Conservation (phyloP, 768 basidiomycete species). For the Xerocomellus dryophilus region DNA sequence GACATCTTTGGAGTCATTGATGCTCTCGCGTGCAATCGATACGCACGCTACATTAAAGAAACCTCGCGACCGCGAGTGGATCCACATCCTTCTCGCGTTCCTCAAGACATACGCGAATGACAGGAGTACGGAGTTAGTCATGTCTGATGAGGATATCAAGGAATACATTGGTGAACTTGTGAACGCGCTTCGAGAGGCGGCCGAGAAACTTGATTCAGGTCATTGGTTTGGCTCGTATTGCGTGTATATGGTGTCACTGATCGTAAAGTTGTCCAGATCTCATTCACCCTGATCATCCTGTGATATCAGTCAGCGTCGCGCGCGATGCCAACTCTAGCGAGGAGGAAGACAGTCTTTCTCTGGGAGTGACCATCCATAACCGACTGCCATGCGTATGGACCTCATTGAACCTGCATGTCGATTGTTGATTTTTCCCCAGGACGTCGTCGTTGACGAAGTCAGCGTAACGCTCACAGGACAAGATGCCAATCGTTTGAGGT, state of each 20-base stretch:
- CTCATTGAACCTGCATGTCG: neutral
- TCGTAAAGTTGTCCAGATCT: slow-evolving; percentile 48
- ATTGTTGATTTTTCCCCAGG: slow-evolving; percentile 38
- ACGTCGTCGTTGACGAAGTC: slow-evolving; percentile 59
- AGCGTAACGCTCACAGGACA: slow-evolving; percentile 57
- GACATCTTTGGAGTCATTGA: slow-evolving; percentile 75
- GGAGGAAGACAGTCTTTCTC: slow-evolving; percentile 62
- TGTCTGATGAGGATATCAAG: slow-evolving; percentile 48
- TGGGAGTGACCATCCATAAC: slow-evolving; percentile 63
- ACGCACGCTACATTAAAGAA: slow-evolving; percentile 58
- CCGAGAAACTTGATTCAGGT: slow-evolving; percentile 56
- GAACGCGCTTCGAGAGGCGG: slow-evolving; percentile 45
- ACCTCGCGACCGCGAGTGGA: slow-evolving; percentile 73
- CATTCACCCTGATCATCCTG: slow-evolving; percentile 65
- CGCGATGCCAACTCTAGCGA: slow-evolving; percentile 49
- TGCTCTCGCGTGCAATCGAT: slow-evolving; percentile 72
- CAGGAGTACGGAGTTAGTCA: slow-evolving; percentile 48
- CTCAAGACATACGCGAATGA: slow-evolving; percentile 65
- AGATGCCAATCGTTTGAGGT: slow-evolving; percentile 61
- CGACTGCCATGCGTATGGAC: slow-evolving; percentile 69
- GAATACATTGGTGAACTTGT: slow-evolving; percentile 54
- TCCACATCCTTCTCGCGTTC: slow-evolving; percentile 72
- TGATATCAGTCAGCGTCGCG: slow-evolving; percentile 50
- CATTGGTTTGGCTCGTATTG: slow-evolving; percentile 10
- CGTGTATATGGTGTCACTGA: slow-evolving; percentile 10